Base-by-base conservation (phyloP, 106 monocot species). In the Allium cepa region DNA sequence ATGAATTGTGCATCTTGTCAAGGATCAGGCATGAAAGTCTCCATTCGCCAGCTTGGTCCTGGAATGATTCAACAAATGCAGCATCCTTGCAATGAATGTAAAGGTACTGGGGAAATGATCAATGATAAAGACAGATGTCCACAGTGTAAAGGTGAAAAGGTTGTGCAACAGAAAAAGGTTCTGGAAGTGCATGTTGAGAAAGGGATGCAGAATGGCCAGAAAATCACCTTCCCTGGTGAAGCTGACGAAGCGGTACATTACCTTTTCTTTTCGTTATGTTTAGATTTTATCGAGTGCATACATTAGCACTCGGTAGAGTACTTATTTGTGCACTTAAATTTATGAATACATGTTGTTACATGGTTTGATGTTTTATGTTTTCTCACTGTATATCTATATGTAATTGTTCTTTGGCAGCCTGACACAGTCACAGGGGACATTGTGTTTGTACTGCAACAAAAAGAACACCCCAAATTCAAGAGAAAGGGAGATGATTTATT, bases 21-120 rank as follows among this genome's bases (percentile, higher is more conserved):
- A 56, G 94, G 94, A 10, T 88, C 94, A 3, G 94, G 94, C 55
- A 88, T 91, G 90, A 95, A 95, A 72, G 85, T 91, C 4, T 76
- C 94, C 0, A 88, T 91, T 18, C 84, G 94, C 9, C 94, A 95
- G 26, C 59, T 95, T 66, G 94, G 94, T 8, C 91, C 91, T 53
- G 75, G 76, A 0, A 94, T 94, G 94, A 94, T 94, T 64, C 94
- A 94, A 56, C 94, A 90, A 56, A 90, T 94, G 94, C 94, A 94
- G 76, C 94, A 94, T 50, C 84, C 94, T 14, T 94, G 94, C 83
- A 87, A 83, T 47, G 94, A 90, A 57, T 94, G 94, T 67, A 90
- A 87, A 71, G 94, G 94, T 0, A 90, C 94, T 1, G 94, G 94
- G 5, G 91, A 91, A 68, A 79, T 81, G 66, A 95, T 95, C 52